Evolutionary conservation across 352 stramenopile genomes (phyloP).

Genomic region (Nothophytophthora sp.): DNA sequence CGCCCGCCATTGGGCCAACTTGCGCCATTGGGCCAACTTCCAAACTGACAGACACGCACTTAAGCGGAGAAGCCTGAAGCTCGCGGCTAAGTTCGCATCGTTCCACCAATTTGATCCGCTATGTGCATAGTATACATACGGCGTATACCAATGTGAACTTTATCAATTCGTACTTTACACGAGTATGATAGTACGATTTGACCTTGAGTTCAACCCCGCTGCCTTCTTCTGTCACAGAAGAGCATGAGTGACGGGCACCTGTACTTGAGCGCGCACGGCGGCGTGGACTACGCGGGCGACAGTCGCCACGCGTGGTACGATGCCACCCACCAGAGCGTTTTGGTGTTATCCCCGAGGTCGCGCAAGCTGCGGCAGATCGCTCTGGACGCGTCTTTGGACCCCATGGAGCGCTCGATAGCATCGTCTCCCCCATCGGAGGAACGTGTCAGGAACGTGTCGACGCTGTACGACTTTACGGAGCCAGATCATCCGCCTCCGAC

Average conservation of each 20-base stretch:
- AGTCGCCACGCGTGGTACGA: slow-evolving; percentile 52
- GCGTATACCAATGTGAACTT: too few relatives aligned
- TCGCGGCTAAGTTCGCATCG: too few relatives aligned
- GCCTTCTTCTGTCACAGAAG: too few relatives aligned
- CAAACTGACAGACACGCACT: too few relatives aligned
- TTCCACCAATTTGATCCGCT: too few relatives aligned
- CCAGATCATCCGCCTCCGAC: not conserved
- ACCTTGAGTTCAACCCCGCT: too few relatives aligned
- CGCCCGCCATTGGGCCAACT: too few relatives aligned
- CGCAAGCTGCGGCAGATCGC: slow-evolving; percentile 42
- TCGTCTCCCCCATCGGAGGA: not conserved
- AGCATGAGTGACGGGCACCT: slow-evolving; percentile 66
- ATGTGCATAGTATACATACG: too few relatives aligned
- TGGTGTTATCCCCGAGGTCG: slow-evolving; percentile 42
- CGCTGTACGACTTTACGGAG: slow-evolving; percentile 52
- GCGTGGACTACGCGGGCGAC: slow-evolving; percentile 42
- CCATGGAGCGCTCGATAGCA: slow-evolving; percentile 5
- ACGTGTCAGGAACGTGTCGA: slow-evolving; percentile 11
- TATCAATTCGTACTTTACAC: slow-evolving; percentile 3
- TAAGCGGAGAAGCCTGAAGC: too few relatives aligned
- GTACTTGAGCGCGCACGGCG: slow-evolving; percentile 49
- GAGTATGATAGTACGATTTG: too few relatives aligned
- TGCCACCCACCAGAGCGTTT: slow-evolving; percentile 46
- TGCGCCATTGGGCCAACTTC: too few relatives aligned
- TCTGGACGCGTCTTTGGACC: slow-evolving; percentile 37